A percentile compares a stretch with the other conserved stretches of the same genome.
Conservation (phyloP, 768 basidiomycete species). For the Roridomyces roridus region DNA sequence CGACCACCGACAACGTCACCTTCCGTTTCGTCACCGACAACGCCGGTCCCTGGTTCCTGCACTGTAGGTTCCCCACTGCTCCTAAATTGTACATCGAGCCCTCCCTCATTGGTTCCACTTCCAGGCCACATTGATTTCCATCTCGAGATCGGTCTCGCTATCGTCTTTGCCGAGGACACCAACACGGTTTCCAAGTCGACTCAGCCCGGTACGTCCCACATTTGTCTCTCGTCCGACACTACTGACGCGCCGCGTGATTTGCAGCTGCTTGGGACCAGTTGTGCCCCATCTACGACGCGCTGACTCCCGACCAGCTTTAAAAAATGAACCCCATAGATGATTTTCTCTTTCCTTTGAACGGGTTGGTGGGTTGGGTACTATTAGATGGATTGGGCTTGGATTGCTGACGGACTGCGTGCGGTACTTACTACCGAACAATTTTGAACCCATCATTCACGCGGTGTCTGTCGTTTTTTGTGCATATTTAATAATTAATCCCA, state of each 20-base stretch:
- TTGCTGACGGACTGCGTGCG: too few relatives aligned
- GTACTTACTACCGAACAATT: too few relatives aligned
- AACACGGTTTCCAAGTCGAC: neutral
- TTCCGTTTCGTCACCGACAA: conserved; percentile 25
- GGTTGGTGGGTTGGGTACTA: too few relatives aligned
- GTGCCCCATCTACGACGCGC: conserved; percentile 32
- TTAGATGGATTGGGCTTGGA: too few relatives aligned
- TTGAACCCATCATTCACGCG: too few relatives aligned
- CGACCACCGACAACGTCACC: conserved; percentile 12
- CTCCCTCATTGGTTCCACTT: too few relatives aligned
- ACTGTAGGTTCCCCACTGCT: conserved; percentile 1
- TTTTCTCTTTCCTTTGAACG: too few relatives aligned
- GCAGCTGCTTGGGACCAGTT: conserved; percentile 29
- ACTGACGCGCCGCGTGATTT: neutral
- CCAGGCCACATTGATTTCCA: conserved; percentile 38
- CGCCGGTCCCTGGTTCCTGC: conserved; percentile 21
- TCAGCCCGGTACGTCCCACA: conserved; percentile 13
- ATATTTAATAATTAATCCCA: too few relatives aligned
- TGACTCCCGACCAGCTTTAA: conserved; percentile 15
- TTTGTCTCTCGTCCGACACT: neutral
- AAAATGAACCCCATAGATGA: neutral
- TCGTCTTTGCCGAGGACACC: conserved; percentile 28
- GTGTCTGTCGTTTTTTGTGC: too few relatives aligned
- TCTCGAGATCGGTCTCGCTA: conserved; percentile 29
- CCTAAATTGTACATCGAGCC: too few relatives aligned